Evolutionary conservation across 306 rosid species (phyloP).

Genomic region (Pyrus communis): DNA sequence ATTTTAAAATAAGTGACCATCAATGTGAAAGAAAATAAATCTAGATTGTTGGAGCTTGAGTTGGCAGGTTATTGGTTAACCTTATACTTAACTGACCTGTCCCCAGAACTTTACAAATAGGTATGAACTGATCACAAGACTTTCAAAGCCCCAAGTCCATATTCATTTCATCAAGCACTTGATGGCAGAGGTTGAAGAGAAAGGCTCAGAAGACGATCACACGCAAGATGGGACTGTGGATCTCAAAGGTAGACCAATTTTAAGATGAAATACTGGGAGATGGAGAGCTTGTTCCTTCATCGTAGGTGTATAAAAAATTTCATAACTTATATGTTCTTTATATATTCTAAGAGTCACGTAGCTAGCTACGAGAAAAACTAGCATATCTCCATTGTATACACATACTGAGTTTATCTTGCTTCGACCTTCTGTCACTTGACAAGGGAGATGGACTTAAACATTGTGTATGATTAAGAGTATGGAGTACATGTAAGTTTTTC

Average conservation of each 20-base stretch:
- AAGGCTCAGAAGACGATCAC: constrained; percentile 7
- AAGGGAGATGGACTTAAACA: too few species aligned
- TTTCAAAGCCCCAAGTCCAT: neutral
- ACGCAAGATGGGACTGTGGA: constrained; percentile 35
- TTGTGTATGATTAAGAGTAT: too few species aligned
- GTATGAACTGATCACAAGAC: neutral
- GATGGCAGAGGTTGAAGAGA: constrained; percentile 5
- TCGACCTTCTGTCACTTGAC: too few species aligned
- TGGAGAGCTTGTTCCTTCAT: constrained; percentile 39
- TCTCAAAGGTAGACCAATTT: constrained; percentile 27
- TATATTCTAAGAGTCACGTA: too few species aligned
- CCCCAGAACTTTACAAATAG: neutral
- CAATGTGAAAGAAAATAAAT: too few species aligned
- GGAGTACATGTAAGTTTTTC: too few species aligned
- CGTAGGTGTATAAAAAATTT: constrained; percentile 7
- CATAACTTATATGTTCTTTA: too few species aligned
- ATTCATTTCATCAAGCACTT: neutral
- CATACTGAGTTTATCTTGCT: too few species aligned
- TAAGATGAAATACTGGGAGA: constrained; percentile 29
- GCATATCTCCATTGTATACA: too few species aligned
- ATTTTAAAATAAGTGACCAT: too few species aligned
- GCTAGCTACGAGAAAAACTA: too few species aligned
- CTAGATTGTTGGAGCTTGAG: too few species aligned
- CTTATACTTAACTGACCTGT: neutral
- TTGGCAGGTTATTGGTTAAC: neutral